Base-by-base conservation (phyloP, 2,329 filamentous ascomycete genomes). In the Ophiostoma tasmaniense region DNA sequence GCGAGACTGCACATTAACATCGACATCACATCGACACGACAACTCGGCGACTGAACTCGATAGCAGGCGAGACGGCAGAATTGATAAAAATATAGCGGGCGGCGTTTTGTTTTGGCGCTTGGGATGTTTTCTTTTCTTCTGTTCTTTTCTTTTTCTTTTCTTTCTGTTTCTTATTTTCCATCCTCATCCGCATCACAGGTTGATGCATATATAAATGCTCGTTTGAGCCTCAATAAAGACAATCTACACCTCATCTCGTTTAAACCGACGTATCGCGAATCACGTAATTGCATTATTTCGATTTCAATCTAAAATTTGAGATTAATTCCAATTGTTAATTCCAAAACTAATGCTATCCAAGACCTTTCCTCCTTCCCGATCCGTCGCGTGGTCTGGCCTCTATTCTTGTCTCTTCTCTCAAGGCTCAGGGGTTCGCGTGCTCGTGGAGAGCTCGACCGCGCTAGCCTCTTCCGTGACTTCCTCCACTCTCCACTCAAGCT, bases 181-280 rank as follows among this genome's bases (percentile, higher is more conserved):
- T 64, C 50, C 17, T 64, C 33, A 33, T 28, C 30, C 22, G 25
- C 64, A 42, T 69, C 25, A 37, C 59, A 64, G 50, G 37, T 35
- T 62, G 37, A 64, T 71, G 72, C 72, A 71, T 55, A 13, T 25
- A 55, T 55, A 55, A 20, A 45, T 45, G 14, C 50, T 25, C 14
- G 22, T 13, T 55, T 55, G 11, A 55, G 22, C 50, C 50, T 25
- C 50, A 55, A 55, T 55, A 25, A 55, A 55, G 17, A 50, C 17
- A 11, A 39, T 39, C 37, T 39, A 13, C 37, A 39, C 14, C 11
- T 39, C 37, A 14, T 39, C 37, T 39, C 10, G 4, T 39, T 25
- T 28, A 25, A 25, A 45, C 5, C 8, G 4, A 45, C 42, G 20
- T 45, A 45, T 45, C 42, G 42, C 17, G 42, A 6, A 45, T 45